phyloP scores from a whole-genome alignment of 306 rosid genomes.

The Trichosanthes truncata region DNA sequence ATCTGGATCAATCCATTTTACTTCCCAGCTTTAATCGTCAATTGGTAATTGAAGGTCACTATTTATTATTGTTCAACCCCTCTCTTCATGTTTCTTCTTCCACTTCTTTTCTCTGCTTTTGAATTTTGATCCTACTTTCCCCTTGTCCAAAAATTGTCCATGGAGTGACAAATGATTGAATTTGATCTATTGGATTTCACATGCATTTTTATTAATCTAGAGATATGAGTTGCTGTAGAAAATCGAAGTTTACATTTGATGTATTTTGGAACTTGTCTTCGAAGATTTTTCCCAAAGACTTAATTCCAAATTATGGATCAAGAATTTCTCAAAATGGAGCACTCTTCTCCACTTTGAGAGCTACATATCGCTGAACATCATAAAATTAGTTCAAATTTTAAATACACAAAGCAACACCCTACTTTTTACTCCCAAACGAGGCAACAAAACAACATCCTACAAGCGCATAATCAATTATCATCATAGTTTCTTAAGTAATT shows the following conservation, averaged over 20 bases:
- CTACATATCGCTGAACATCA: too few relatives aligned
- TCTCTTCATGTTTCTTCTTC: neutral
- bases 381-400: too few relatives aligned
- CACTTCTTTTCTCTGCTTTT: neutral
- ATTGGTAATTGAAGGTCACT: neutral
- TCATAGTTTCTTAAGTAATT: too few relatives aligned
- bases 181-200: neutral
- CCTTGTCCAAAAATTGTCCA: too few relatives aligned
- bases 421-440: too few relatives aligned
- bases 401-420: too few relatives aligned
- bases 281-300: conserved; percentile 15
- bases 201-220: neutral
- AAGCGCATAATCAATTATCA: too few relatives aligned
- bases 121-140: neutral
- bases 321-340: conserved; percentile 17
- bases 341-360: too few relatives aligned
- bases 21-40: neutral
- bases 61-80: too few relatives aligned
- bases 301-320: conserved; percentile 18
- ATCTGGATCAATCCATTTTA: neutral
- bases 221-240: conserved; percentile 19
- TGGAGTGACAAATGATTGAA: neutral
- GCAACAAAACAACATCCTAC: too few relatives aligned
- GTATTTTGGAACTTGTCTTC: conserved; percentile 36
- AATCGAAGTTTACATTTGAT: conserved; percentile 30